Base-by-base conservation (phyloP, 176 grass and related monocot genomes). In the Zea luxurians region DNA sequence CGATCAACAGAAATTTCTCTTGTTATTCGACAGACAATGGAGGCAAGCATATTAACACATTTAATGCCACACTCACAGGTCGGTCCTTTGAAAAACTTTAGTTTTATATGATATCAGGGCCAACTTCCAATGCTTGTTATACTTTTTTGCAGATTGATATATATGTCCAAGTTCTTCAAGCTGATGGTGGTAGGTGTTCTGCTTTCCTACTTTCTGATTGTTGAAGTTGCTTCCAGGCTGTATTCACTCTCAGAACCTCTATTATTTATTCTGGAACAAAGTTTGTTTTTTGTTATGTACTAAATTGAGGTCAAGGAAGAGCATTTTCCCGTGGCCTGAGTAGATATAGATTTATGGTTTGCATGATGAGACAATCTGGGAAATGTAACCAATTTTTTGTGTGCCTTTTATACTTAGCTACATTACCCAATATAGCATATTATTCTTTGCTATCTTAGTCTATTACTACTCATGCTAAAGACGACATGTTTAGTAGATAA, bases 81-180 rank as follows among this genome's bases (percentile, higher is more conserved):
- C 4, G 85, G 27, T 27, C 45, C 71, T 77, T 70, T 13, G 48
- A 62, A 61, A 80, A 53, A 40, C 55, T 54, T 17, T 4, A 44
- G 27, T 71, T 64, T 48, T 83, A 7, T 59, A 61, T 75, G 71
- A 37, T 52, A 68, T 20, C 55, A 12, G 35, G 17, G 50, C 73
- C 21, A 17, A 42, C 36, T 69, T 36, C 48, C 78, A 49, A 76
- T 76, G 15, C 16, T 76, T 75, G 37, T 34, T 62, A 49, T 69
- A 37, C 44, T 60, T 61, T 27, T 70, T 78, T 93, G 64, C 71
- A 97, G 88, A 97, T 97, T 86, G 90, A 97, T 73, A 95, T 99
- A 83, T 95, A 90, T 92, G 91, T 98, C 44, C 91, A 97, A 92
- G 91, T 97, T 88, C 94, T 97, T 87, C 94, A 97, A 92, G 94